Evolutionary conservation across 73 alveolate species (phyloP), one percentile per base, ranked within the genome.

Genomic region (Effrenium voratum): DNA sequence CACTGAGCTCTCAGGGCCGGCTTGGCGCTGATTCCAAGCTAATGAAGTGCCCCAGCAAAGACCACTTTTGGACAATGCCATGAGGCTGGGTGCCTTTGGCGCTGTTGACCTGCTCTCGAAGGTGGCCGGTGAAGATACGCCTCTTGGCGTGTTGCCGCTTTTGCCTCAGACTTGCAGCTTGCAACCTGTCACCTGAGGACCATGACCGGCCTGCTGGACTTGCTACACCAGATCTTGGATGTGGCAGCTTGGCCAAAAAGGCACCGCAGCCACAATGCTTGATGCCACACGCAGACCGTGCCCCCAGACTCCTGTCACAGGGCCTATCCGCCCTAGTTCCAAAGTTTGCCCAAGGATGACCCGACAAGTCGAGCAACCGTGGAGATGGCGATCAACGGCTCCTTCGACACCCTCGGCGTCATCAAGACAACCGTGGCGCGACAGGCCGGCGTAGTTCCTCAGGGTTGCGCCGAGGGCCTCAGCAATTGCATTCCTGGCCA

Each of bases 341-440:
- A n/a, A n/a, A n/a, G 0, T 47, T 36, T 22, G 49, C 49, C 38
- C 47, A 34, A 87, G 95, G 96, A 90, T 19, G 96, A 90, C n/a
- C 96, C 96, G 50, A 73, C 81, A 43, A 90, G 96, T 86, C 75
- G 96, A 34, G 85, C 30, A 52, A 90, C 96, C 24, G 96, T 90
- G 57, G 86, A 90, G 87, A 45, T 26, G 86, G 96, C 68, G 55
- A 90, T 90, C 72, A 66, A 45, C 5, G 96, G 87, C 45, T 90
- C 96, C 1, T 90, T 90, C 41, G 24, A 90, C 75, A 90, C 96
- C 47, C 34, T 90, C 87, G 45, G 66, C 46, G 57, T 90, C 85
- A 90, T 90, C 86, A 66, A 66, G 26, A 86, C 44, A 3, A 75
- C 96, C 10, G 96, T 90, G 76, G 70, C 85, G 15, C 50, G 68